Evolutionary conservation across 768 basidiomycete genomes (phyloP).

Genomic region (Rhizopogon roseolus): DNA sequence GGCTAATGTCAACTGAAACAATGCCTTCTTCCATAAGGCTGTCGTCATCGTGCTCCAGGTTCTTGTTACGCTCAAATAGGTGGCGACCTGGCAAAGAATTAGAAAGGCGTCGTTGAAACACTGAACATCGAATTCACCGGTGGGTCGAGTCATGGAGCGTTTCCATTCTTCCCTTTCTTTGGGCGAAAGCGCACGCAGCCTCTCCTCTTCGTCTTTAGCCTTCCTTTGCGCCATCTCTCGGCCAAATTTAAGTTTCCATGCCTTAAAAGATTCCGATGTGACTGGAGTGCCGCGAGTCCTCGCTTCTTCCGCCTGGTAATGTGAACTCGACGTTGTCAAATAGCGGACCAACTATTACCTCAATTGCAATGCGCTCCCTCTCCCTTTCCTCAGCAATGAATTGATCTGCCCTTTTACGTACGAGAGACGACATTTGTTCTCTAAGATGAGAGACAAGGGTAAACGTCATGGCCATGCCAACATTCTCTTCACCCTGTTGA

Average conservation of each 20-base stretch:
- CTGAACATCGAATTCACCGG: slow-evolving; percentile 45
- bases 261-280: slow-evolving; percentile 72
- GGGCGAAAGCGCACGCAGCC: slow-evolving; percentile 58
- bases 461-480: slow-evolving; percentile 98
- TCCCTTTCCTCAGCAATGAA: slow-evolving; percentile 62
- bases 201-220: slow-evolving; percentile 73
- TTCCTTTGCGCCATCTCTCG: slow-evolving; percentile 56
- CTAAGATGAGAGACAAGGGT: slow-evolving; percentile 83
- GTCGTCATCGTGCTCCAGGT: slow-evolving; percentile 71
- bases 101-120: slow-evolving; percentile 3
- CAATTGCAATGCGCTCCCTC: slow-evolving; percentile 66
- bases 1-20: slow-evolving; percentile 82
- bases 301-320: slow-evolving; percentile 73
- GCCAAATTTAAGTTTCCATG: slow-evolving; percentile 80
- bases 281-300: slow-evolving; percentile 91
- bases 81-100: slow-evolving; percentile 65
- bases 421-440: slow-evolving; percentile 65
- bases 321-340: not conserved
- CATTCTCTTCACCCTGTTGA: slow-evolving; percentile 71
- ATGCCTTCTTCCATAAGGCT: slow-evolving; percentile 79
- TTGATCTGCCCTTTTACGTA: slow-evolving; percentile 53
- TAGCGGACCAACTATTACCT: slow-evolving; percentile 42
- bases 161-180: slow-evolving; percentile 88
- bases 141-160: slow-evolving; percentile 52
- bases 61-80: slow-evolving; percentile 80